Evolutionary conservation across 192 early-diverging fungal genomes (phyloP).

Genomic region (Backusella morwellensis): DNA sequence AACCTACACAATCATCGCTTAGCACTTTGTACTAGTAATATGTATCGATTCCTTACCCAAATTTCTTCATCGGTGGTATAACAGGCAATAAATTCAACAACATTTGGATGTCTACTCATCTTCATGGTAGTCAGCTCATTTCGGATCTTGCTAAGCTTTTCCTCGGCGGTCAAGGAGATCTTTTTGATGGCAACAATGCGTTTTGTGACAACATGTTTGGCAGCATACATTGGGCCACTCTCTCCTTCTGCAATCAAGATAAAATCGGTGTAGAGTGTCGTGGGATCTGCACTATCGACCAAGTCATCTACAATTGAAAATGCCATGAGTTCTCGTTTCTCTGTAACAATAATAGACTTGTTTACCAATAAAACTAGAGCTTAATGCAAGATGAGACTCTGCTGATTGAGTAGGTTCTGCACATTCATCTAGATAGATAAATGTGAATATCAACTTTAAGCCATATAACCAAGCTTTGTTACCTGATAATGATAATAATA

Average conservation of each 20-base stretch:
- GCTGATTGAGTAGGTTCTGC: neutral
- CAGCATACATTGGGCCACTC: conserved; percentile 87
- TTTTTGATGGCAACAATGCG: conserved; percentile 82
- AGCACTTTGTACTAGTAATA: too few species aligned
- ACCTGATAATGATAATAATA: neutral
- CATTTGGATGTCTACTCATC: conserved; percentile 84
- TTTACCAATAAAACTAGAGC: conserved; percentile 23
- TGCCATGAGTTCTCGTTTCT: neutral
- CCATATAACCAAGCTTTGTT: neutral
- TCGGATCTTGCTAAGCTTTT: conserved; percentile 88
- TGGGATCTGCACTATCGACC: conserved; percentile 79
- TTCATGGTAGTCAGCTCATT: conserved; percentile 91
- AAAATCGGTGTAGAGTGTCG: conserved; percentile 77
- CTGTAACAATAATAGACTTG: neutral
- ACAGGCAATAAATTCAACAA: conserved; percentile 92
- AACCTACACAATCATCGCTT: conserved; percentile 34
- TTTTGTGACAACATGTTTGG: conserved; percentile 54
- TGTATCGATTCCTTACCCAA: conserved; percentile 56
- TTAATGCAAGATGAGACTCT: conserved; percentile 12
- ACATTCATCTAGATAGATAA: neutral
- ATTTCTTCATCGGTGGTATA: conserved; percentile 81
- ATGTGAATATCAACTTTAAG: neutral
- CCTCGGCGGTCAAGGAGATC: conserved; percentile 79
- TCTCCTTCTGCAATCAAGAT: conserved; percentile 94
- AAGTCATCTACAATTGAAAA: conserved; percentile 48